Evolutionary conservation across 2,329 filamentous ascomycete genomes (phyloP).

Genomic region (Tolypocladium nubicola): DNA sequence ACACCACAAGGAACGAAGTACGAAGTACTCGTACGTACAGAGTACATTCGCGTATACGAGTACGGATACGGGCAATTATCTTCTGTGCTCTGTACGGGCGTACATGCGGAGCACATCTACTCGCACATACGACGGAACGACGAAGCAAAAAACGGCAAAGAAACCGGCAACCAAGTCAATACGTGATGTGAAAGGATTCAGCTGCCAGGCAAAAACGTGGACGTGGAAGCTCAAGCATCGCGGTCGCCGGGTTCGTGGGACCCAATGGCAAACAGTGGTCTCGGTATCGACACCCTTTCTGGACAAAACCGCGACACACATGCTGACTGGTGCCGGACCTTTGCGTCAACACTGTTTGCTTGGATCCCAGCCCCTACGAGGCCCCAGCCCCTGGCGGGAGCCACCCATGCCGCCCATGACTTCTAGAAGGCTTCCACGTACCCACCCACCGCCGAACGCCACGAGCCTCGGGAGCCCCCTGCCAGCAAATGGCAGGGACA

Average conservation of each 20-base stretch:
- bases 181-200: neutral
- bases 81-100: too few species aligned
- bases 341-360: neutral
- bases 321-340: neutral
- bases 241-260: too few species aligned
- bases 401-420: neutral
- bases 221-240: neutral
- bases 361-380: neutral
- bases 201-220: neutral
- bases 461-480: neutral
- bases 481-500: neutral
- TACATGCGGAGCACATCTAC: too few species aligned
- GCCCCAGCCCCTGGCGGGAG: neutral
- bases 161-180: too few species aligned
- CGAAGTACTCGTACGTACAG: neutral
- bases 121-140: too few species aligned
- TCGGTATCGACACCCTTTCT: neutral
- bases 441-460: neutral
- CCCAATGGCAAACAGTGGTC: neutral
- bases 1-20: neutral
- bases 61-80: too few species aligned
- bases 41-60: too few species aligned
- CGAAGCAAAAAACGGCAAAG: too few species aligned
- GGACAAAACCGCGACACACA: neutral
- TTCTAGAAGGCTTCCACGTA: neutral